Percentiles rank a stretch among this genome's conserved stretches.
phyloP scores from a whole-genome alignment of 371 early-diverging fungal species.

The Batkoa obscura region DNA sequence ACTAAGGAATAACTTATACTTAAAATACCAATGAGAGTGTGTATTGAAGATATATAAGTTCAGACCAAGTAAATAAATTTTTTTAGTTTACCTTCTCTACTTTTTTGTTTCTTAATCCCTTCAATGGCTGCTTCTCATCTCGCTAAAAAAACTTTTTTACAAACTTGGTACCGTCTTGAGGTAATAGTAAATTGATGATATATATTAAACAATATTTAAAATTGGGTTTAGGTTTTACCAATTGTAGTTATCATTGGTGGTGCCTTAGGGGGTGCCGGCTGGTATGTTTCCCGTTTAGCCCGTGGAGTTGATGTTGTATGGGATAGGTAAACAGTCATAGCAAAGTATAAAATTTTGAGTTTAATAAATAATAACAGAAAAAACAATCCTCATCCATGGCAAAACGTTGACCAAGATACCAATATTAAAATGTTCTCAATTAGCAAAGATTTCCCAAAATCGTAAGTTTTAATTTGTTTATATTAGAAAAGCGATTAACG shows the following conservation, averaged over 20 bases:
- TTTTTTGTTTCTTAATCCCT: background rate
- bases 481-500: no score
- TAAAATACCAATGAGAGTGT: no score
- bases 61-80: no score
- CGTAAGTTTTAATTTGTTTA: background rate
- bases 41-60: no score
- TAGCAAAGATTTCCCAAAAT: conserved; percentile 10
- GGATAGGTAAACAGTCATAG: conserved; percentile 13
- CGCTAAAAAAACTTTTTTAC: conserved; percentile 11
- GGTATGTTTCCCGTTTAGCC: conserved; percentile 35
- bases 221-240: conserved; percentile 23
- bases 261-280: conserved; percentile 32
- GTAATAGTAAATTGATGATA: background rate
- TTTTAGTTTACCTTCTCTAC: no score
- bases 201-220: background rate
- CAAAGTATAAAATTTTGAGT: background rate
- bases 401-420: conserved; percentile 34
- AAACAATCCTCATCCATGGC: conserved; percentile 40
- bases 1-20: no score
- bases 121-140: background rate
- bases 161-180: conserved; percentile 32
- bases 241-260: conserved; percentile 35
- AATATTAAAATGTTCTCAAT: conserved; percentile 39
- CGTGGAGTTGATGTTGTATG: conserved; percentile 44
- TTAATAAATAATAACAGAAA: conserved; percentile 8